These are phyloP conservation scores for Dendrobium catenatum DNA, from an alignment of 106 monocot genomes.

Conservation along the genomic window DNA sequence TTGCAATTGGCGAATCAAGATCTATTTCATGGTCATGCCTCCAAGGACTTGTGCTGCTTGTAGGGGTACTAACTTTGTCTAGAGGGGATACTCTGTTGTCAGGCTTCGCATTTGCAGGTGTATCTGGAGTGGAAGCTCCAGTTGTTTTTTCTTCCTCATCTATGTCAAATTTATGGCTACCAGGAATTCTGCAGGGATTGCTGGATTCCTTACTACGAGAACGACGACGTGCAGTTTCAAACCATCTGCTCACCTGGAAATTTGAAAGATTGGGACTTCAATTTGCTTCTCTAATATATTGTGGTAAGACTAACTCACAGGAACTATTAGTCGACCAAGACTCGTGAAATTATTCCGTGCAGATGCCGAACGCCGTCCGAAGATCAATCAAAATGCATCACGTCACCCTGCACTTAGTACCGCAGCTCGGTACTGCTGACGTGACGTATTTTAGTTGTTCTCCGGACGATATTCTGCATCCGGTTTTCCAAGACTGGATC, in stretches of 20 bases:
- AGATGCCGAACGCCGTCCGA: too few species aligned
- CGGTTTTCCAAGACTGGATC: neutral
- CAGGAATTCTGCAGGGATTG: neutral
- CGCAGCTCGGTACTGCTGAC: too few species aligned
- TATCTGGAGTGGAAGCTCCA: neutral
- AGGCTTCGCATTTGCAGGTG: neutral
- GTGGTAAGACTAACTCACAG: neutral
- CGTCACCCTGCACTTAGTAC: too few species aligned
- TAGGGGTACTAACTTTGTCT: neutral
- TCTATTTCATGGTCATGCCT: neutral
- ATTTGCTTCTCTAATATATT: neutral
- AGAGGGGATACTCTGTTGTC: neutral
- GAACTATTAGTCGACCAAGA: neutral
- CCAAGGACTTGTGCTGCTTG: neutral
- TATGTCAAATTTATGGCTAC: neutral
- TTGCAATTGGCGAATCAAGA: neutral
- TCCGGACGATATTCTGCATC: too few species aligned
- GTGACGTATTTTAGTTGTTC: too few species aligned
- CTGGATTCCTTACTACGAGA: neutral
- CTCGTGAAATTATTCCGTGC: too few species aligned
- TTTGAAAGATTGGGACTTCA: neutral
- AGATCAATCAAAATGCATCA: too few species aligned
- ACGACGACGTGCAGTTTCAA: neutral
- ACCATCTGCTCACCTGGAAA: slow-evolving; percentile 1
- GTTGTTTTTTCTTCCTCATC: neutral